Evolutionary conservation across 2,329 filamentous ascomycete genomes (phyloP).

Genomic region (Raffaelea ambrosiae): DNA sequence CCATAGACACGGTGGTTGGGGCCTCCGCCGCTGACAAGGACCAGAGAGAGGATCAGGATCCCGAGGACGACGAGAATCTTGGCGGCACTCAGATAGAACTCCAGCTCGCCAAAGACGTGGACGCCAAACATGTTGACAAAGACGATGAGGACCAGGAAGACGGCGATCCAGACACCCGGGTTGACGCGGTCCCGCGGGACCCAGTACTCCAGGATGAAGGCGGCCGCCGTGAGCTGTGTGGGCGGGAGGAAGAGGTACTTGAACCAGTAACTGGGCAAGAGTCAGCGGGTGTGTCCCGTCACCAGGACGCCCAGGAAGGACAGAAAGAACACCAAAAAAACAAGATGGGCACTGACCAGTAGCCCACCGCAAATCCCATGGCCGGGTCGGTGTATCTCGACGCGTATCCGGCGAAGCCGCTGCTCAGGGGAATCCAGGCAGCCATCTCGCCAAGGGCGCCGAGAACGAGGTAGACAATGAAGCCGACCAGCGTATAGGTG

Average conservation of each 20-base stretch:
- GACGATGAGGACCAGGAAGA: slow-evolving; percentile 65
- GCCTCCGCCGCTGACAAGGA: slow-evolving; percentile 47
- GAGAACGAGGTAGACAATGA: slow-evolving; percentile 55
- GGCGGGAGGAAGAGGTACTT: slow-evolving; percentile 30
- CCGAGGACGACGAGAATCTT: slow-evolving; percentile 41
- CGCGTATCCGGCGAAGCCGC: slow-evolving; percentile 58
- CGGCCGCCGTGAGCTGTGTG: slow-evolving; percentile 29
- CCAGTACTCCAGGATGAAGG: slow-evolving; percentile 29
- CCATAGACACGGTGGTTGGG: slow-evolving; percentile 36
- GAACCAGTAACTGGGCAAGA: slow-evolving; percentile 43
- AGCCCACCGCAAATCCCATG: slow-evolving; percentile 26
- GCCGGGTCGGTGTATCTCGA: slow-evolving; percentile 49
- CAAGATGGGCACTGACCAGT: too few relatives aligned
- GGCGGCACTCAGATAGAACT: slow-evolving; percentile 34
- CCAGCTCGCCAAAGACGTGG: slow-evolving; percentile 24
- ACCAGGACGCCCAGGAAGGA: too few relatives aligned
- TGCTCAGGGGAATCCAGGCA: slow-evolving; percentile 53
- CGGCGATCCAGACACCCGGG: slow-evolving; percentile 62
- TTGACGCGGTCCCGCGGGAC: slow-evolving; percentile 46
- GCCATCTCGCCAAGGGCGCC: slow-evolving; percentile 62
- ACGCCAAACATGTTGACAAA: slow-evolving; percentile 60
- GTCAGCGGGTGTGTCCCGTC: too few relatives aligned
- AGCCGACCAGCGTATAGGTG: too few relatives aligned
- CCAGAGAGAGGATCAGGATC: slow-evolving; percentile 46
- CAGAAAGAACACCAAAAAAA: too few relatives aligned